Conservation (phyloP, 108 stramenopile species). For the Parmales sp. region DNA sequence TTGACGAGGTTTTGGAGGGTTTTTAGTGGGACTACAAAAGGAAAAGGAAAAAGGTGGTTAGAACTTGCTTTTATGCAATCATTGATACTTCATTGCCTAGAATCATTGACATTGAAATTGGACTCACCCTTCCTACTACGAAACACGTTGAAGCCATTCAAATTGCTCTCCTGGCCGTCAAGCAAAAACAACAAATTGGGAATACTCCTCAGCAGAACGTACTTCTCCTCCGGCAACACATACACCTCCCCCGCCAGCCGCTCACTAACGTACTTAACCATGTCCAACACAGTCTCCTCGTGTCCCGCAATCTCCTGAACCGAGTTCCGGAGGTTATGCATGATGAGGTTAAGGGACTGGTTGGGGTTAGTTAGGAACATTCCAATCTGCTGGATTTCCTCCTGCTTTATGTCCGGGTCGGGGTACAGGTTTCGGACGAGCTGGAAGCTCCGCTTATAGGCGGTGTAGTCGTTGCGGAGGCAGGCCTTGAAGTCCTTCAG, state of each 20-base stretch:
- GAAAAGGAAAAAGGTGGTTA: too few relatives aligned
- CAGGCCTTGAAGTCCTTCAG: slow-evolving; percentile 35
- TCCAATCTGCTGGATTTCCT: slow-evolving; percentile 23
- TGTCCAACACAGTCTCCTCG: slow-evolving; percentile 19
- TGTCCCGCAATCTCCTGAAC: slow-evolving; percentile 19
- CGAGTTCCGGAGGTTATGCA: slow-evolving; percentile 27
- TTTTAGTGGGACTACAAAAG: neutral
- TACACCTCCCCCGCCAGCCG: slow-evolving; percentile 14
- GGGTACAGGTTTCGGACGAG: slow-evolving; percentile 11
- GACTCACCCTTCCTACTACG: slow-evolving; percentile 13
- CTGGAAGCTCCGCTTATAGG: slow-evolving; percentile 30
- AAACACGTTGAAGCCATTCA: slow-evolving; percentile 30
- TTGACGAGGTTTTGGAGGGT: slow-evolving; percentile 21
- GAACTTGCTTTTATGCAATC: too few relatives aligned
- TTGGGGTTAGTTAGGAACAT: slow-evolving; percentile 28
- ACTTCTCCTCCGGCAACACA: slow-evolving; percentile 35
- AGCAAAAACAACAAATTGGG: slow-evolving; percentile 28
- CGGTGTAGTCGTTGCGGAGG: slow-evolving; percentile 32
- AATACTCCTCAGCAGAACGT: slow-evolving; percentile 21
- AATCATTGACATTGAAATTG: too few relatives aligned
- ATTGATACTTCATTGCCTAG: too few relatives aligned
- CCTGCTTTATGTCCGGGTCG: slow-evolving; percentile 11
- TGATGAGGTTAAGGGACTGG: slow-evolving; percentile 24
- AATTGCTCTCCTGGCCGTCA: slow-evolving; percentile 19
- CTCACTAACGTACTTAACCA: neutral